Evolutionary conservation across 495 filamentous ascomycete species (phyloP).

Genomic region (Penicillium soppii): DNA sequence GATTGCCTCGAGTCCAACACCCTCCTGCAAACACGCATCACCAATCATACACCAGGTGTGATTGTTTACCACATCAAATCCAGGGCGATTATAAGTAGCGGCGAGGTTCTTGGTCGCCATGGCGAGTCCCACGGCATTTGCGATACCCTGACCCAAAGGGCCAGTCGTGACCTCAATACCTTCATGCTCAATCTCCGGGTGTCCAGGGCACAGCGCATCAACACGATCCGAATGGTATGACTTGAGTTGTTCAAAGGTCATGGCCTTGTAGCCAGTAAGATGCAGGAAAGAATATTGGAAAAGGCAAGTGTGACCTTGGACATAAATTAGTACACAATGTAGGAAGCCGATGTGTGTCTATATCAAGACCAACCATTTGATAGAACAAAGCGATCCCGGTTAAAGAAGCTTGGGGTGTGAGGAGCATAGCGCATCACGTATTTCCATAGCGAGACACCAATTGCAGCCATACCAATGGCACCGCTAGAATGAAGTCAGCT

Average conservation of each 20-base stretch:
- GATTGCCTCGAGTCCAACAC: conserved; percentile 58
- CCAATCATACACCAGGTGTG: conserved; percentile 57
- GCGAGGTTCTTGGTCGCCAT: conserved; percentile 58
- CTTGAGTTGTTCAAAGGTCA: conserved; percentile 60
- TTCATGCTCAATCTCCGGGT: conserved; percentile 61
- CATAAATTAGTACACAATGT: not conserved
- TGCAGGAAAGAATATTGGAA: conserved; percentile 61
- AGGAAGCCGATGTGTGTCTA: not conserved
- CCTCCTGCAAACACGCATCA: conserved; percentile 60
- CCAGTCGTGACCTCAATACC: conserved; percentile 65
- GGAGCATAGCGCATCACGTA: conserved; percentile 93
- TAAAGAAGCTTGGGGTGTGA: conserved; percentile 85
- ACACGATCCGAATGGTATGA: conserved; percentile 55
- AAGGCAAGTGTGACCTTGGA: conserved; percentile 54
- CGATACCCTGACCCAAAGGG: conserved; percentile 58
- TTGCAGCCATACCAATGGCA: conserved; percentile 91
- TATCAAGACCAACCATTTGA: conserved; percentile 44
- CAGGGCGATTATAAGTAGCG: conserved; percentile 52
- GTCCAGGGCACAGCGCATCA: conserved; percentile 55
- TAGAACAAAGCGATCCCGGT: conserved; percentile 89
- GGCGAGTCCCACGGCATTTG: conserved; percentile 60
- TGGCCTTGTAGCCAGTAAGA: conserved; percentile 55
- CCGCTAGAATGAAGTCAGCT: conserved; percentile 27
- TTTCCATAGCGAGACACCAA: conserved; percentile 87
- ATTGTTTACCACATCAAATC: conserved; percentile 47